phyloP scores from a whole-genome alignment of 2,329 filamentous ascomycete genomes.

The Truncatella angustata region DNA sequence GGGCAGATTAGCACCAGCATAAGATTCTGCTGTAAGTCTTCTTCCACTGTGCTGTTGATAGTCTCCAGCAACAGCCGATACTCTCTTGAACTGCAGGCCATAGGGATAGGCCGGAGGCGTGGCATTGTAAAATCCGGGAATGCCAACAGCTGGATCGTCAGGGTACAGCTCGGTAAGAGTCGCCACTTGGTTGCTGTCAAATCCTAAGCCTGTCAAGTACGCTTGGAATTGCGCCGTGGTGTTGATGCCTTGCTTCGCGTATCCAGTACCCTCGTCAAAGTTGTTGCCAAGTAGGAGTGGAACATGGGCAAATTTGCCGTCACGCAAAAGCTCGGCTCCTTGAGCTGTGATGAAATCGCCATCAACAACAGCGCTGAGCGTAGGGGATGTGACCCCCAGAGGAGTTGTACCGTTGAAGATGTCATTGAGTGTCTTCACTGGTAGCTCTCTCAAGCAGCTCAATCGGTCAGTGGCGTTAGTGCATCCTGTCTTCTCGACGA shows the following conservation, averaged over 20 bases:
- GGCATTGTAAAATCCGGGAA: constrained; percentile 11
- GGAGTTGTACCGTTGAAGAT: constrained; percentile 27
- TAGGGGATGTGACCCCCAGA: constrained; percentile 11
- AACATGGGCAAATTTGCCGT: constrained; percentile 30
- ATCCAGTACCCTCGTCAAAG: constrained; percentile 42
- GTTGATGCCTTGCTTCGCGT: constrained; percentile 52
- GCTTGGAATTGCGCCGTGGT: constrained; percentile 53
- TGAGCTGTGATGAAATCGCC: constrained; percentile 38
- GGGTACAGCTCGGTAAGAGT: constrained; percentile 10
- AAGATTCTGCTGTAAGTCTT: constrained; percentile 50
- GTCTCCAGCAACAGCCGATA: constrained; percentile 46
- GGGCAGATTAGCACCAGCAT: constrained; percentile 43
- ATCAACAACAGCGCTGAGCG: constrained; percentile 31
- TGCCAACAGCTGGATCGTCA: constrained; percentile 10
- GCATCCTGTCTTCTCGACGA: constrained; percentile 25
- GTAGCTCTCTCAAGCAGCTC: constrained; percentile 29
- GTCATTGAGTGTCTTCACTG: constrained; percentile 27
- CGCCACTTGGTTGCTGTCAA: no score
- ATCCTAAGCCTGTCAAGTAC: no score
- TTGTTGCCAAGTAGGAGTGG: constrained; percentile 33
- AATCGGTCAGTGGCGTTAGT: constrained; percentile 20
- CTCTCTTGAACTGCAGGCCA: constrained; percentile 13
- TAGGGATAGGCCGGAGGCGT: constrained; percentile 2
- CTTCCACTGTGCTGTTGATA: constrained; percentile 53
- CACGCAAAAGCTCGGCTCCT: constrained; percentile 22